These are phyloP conservation scores for Strobilomyces confusus DNA, from an alignment of 768 basidiomycete species.

Conservation along the genomic window DNA sequence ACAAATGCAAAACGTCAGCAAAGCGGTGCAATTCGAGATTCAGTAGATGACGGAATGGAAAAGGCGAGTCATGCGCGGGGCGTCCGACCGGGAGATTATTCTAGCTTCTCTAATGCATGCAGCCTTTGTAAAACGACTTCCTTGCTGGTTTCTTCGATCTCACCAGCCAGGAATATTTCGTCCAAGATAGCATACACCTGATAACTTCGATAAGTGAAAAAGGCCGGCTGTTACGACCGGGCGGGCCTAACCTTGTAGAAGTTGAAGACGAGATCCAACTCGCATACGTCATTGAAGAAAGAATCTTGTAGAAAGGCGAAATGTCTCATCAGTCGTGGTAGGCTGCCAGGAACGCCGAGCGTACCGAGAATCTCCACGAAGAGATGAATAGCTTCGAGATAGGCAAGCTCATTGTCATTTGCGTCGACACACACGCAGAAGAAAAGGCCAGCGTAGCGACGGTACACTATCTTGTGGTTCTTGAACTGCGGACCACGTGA, in stretches of 20 bases:
- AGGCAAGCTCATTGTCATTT: conserved; percentile 97
- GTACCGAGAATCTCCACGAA: conserved; percentile 96
- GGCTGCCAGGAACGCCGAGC: conserved; percentile 23
- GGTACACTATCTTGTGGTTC: conserved; percentile 96
- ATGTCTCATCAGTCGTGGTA: not conserved
- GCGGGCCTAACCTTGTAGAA: conserved; percentile 78
- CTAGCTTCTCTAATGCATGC: conserved; percentile 90
- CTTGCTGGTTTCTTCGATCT: conserved; percentile 97
- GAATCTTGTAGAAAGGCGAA: conserved; percentile 55
- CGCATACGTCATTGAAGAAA: conserved; percentile 99
- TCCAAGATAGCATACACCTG: conserved; percentile 98
- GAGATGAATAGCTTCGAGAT: conserved; percentile 95
- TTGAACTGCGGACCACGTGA: conserved; percentile 62
- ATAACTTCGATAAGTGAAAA: not conserved
- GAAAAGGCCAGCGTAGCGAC: conserved; percentile 95
- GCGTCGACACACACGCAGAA: conserved; percentile 98
- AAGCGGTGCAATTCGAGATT: conserved; percentile 6
- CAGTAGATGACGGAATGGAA: conserved; percentile 6
- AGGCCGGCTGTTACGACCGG: not conserved
- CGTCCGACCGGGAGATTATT: conserved; percentile 40
- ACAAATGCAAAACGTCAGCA: conserved; percentile 11
- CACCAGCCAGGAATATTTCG: conserved; percentile 96
- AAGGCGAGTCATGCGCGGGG: conserved; percentile 5
- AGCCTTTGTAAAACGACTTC: conserved; percentile 89
- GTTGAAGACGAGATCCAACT: conserved; percentile 96